Evolutionary conservation across 352 stramenopile genomes (phyloP).

Genomic region (Phytophthora sp.): DNA sequence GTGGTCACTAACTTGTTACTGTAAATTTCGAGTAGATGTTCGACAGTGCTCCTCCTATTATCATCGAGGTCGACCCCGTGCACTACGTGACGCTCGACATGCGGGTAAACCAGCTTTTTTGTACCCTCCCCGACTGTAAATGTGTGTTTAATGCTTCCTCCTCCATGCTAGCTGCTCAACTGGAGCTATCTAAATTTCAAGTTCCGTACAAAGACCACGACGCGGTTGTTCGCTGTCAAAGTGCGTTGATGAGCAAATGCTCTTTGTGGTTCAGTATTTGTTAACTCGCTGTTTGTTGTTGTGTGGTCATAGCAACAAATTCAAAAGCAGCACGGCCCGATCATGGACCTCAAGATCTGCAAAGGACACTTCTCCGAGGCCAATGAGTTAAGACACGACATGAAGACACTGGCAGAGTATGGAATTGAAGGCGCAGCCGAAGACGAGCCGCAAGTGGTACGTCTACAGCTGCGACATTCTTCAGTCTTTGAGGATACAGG

Average conservation of each 20-base stretch:
- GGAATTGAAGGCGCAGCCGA: conserved; percentile 53
- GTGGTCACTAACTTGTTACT: neutral
- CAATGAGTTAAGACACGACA: conserved; percentile 58
- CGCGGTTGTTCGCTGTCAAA: conserved; percentile 61
- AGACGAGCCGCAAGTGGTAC: conserved; percentile 47
- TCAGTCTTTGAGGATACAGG: no score
- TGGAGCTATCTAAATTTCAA: conserved; percentile 75
- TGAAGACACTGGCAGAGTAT: conserved; percentile 57
- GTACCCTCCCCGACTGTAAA: neutral
- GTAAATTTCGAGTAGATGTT: conserved; percentile 26
- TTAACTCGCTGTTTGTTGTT: neutral
- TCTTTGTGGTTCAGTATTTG: neutral
- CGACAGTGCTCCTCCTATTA: conserved; percentile 44
- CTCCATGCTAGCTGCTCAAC: conserved; percentile 51
- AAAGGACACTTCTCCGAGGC: conserved; percentile 60
- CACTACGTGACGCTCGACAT: conserved; percentile 67
- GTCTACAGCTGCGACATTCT: conserved; percentile 4
- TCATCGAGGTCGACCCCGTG: conserved; percentile 42
- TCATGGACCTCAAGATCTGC: conserved; percentile 64
- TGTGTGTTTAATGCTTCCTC: neutral
- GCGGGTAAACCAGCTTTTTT: conserved; percentile 34
- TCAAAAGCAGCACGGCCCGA: conserved; percentile 54
- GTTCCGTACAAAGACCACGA: conserved; percentile 53
- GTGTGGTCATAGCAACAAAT: conserved; percentile 47
- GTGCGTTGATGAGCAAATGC: conserved; percentile 2